Percentiles rank a stretch among this genome's conserved stretches.
phyloP scores from a whole-genome alignment of 2,329 filamentous ascomycete genomes.

The Purpureocillium takamizusanense region DNA sequence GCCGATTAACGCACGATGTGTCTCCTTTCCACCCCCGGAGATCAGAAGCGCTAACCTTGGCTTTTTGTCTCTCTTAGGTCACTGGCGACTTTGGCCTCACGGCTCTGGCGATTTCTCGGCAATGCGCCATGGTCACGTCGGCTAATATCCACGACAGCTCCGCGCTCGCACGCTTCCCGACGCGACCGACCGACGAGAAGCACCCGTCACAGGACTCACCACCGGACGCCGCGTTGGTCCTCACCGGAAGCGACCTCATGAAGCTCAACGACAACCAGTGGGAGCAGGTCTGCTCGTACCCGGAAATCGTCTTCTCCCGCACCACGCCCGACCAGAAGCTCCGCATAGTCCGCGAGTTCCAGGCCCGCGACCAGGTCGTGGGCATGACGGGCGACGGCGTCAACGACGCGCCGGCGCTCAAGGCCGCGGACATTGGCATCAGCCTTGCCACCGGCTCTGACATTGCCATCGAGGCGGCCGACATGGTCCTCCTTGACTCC shows the following conservation, averaged over 20 bases:
- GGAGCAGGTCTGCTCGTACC: slow-evolving; percentile 53
- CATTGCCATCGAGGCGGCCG: slow-evolving; percentile 70
- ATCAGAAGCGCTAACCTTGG: too few relatives aligned
- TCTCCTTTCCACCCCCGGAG: too few relatives aligned
- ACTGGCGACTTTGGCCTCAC: slow-evolving; percentile 75
- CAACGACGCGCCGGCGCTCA: slow-evolving; percentile 75
- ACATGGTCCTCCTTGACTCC: slow-evolving; percentile 71
- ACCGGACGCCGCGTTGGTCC: slow-evolving; percentile 41
- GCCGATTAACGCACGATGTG: too few relatives aligned
- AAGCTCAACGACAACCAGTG: slow-evolving; percentile 59
- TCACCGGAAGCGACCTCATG: slow-evolving; percentile 57
- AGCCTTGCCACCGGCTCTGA: slow-evolving; percentile 74
- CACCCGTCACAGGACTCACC: not conserved
- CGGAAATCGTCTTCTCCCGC: slow-evolving; percentile 64
- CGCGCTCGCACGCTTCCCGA: slow-evolving; percentile 32
- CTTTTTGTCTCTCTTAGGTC: slow-evolving; percentile 29
- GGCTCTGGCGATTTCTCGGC: slow-evolving; percentile 60
- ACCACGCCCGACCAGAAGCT: slow-evolving; percentile 74
- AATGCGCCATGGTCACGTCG: slow-evolving; percentile 61
- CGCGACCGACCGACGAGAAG: slow-evolving; percentile 8
- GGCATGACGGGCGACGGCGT: slow-evolving; percentile 86
- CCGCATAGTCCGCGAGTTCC: slow-evolving; percentile 68
- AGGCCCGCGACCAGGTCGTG: slow-evolving; percentile 51
- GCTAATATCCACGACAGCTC: slow-evolving; percentile 42
- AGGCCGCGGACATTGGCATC: slow-evolving; percentile 76